phyloP scores from a whole-genome alignment of 495 filamentous ascomycete species.

The Apiosordaria backusii region DNA sequence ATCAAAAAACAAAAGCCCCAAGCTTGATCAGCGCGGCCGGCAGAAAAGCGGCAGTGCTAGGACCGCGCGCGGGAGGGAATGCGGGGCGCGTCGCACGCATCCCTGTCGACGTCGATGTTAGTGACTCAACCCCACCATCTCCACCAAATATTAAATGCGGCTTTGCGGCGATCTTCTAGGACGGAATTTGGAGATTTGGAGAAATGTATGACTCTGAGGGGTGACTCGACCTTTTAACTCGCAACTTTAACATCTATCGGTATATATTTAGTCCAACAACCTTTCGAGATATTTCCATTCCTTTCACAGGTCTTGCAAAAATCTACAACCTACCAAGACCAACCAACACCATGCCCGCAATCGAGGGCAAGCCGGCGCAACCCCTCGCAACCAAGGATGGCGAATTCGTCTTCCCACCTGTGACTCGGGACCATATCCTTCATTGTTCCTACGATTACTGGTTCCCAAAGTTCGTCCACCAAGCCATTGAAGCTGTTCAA shows the following conservation, averaged over 20 bases:
- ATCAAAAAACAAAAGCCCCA: background rate
- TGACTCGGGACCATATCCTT: constrained; percentile 80
- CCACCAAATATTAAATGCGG: background rate
- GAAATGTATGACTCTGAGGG: background rate
- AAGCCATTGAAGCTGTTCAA: constrained; percentile 15
- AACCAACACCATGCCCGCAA: constrained; percentile 24
- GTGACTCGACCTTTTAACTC: background rate
- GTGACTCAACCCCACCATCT: constrained; percentile 20
- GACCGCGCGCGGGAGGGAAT: background rate
- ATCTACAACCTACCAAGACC: background rate
- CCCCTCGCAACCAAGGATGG: constrained; percentile 9
- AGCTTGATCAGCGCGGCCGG: background rate
- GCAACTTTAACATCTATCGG: no score
- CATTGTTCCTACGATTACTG: constrained; percentile 92
- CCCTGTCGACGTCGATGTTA: constrained; percentile 7
- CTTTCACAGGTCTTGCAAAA: no score
- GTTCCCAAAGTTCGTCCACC: constrained; percentile 63
- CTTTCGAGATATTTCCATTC: no score
- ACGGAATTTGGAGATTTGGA: background rate
- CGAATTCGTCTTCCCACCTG: constrained; percentile 71
- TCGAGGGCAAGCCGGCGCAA: constrained; percentile 22
- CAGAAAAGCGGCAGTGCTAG: background rate
- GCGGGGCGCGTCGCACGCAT: background rate
- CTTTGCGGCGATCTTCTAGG: background rate
- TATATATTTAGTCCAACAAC: no score